Evolutionary conservation across 495 filamentous ascomycete genomes (phyloP).

Genomic region (Xylaria acuta): DNA sequence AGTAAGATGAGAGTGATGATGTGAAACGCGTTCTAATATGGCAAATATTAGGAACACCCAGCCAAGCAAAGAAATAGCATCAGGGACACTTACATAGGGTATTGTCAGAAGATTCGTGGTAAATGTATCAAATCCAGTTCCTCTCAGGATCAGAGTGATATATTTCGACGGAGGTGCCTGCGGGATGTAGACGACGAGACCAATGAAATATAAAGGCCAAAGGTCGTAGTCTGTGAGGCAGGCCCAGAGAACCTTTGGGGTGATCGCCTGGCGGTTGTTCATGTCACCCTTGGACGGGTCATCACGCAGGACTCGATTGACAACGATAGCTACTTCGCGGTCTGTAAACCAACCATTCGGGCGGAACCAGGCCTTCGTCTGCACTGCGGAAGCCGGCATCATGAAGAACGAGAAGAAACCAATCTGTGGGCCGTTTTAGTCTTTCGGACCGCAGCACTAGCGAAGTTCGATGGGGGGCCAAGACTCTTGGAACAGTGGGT

Average conservation of each 20-base stretch:
- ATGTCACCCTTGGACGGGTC: slow-evolving; percentile 64
- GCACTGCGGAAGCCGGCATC: slow-evolving; percentile 61
- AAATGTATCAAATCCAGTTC: slow-evolving; percentile 70
- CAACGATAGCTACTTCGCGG: slow-evolving; percentile 58
- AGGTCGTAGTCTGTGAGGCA: slow-evolving; percentile 73
- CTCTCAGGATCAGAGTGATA: slow-evolving; percentile 67
- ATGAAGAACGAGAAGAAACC: slow-evolving; percentile 60
- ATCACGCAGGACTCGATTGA: slow-evolving; percentile 57
- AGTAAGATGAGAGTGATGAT: slow-evolving; percentile 55
- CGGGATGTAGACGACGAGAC: slow-evolving; percentile 66
- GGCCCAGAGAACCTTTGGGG: slow-evolving; percentile 62
- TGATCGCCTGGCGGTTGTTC: slow-evolving; percentile 68
- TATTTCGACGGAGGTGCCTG: slow-evolving; percentile 62
- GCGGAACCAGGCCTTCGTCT: slow-evolving; percentile 58
- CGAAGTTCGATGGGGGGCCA: neutral
- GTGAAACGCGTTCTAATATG: slow-evolving; percentile 54
- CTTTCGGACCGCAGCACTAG: neutral
- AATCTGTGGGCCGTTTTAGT: slow-evolving; percentile 30
- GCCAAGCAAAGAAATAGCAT: neutral
- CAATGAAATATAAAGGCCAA: slow-evolving; percentile 74
- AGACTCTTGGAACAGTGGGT: neutral
- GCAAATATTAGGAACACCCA: slow-evolving; percentile 8
- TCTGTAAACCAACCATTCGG: slow-evolving; percentile 60
- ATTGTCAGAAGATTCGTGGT: slow-evolving; percentile 74
- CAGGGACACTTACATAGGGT: slow-evolving; percentile 44